Conservation (phyloP, 2,329 filamentous ascomycete genomes). For the Diaporthe citri region DNA sequence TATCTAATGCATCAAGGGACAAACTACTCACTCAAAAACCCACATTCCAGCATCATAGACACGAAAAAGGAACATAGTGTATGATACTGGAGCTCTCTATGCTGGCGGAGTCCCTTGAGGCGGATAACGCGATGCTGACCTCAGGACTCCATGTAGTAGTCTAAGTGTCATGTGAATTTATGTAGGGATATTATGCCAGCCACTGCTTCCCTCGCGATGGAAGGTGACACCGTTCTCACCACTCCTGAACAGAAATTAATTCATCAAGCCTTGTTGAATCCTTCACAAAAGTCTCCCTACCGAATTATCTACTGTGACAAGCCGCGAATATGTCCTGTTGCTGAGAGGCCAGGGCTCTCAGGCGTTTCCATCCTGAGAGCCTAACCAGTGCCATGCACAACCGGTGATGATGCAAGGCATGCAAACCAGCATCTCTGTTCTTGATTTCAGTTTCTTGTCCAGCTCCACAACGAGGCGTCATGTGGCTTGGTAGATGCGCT, state of each 20-base stretch:
- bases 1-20: not conserved
- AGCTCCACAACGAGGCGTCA: not conserved
- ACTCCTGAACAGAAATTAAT: not conserved
- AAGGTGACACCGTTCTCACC: not conserved
- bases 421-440: not conserved
- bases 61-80: not conserved
- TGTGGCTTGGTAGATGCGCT: not conserved
- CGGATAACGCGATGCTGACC: too few species aligned
- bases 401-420: too few species aligned
- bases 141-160: not conserved
- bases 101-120: too few species aligned
- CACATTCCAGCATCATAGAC: too few species aligned
- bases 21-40: too few species aligned
- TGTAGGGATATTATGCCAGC: not conserved
- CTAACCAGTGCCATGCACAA: not conserved
- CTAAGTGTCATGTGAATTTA: not conserved
- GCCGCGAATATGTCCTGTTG: too few species aligned
- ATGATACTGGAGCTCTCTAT: not conserved
- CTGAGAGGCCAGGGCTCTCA: not conserved
- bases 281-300: not conserved
- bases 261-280: not conserved
- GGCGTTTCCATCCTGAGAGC: not conserved
- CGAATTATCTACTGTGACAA: not conserved
- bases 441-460: not conserved
- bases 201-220: not conserved